Conservation (phyloP, 2,329 filamentous ascomycete genomes). For the Nigrograna mackinnonii region DNA sequence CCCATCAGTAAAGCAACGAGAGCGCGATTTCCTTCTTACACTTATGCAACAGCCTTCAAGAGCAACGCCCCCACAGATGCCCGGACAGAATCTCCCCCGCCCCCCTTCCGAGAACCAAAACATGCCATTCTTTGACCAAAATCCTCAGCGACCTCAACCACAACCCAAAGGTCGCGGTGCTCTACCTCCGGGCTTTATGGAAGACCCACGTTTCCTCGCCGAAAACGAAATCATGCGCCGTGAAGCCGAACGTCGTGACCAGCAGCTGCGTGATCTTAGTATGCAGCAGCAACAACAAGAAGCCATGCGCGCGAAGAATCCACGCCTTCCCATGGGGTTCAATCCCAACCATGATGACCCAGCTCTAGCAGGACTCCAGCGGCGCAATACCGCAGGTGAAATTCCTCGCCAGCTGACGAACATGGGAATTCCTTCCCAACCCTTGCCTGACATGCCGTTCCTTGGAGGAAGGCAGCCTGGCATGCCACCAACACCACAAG, state of each 20-base stretch:
- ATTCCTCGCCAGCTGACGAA: conserved; percentile 42
- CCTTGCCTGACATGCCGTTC: conserved; percentile 37
- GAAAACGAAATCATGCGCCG: conserved; percentile 36
- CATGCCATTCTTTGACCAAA: conserved; percentile 38
- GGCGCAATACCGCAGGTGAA: conserved; percentile 38
- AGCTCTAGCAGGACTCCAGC: conserved; percentile 37
- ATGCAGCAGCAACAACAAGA: conserved; percentile 34
- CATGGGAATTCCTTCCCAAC: conserved; percentile 46
- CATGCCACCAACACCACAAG: conserved; percentile 40
- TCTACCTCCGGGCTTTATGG: conserved; percentile 43
- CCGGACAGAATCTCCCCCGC: conserved; percentile 39
- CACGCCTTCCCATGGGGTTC: conserved; percentile 34
- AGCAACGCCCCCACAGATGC: conserved; percentile 35
- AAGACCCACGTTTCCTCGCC: conserved; percentile 35
- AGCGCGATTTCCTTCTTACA: conserved; percentile 83
- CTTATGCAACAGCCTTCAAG: conserved; percentile 69
- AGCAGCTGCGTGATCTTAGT: conserved; percentile 22
- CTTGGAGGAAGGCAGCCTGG: conserved; percentile 36
- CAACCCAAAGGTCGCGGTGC: conserved; percentile 41
- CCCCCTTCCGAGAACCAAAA: conserved; percentile 27
- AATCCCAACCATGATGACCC: conserved; percentile 37
- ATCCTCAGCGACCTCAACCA: conserved; percentile 34
- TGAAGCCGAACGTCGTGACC: conserved; percentile 26
- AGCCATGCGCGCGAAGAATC: conserved; percentile 34
- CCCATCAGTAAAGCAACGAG: conserved; percentile 56